Percentiles rank a stretch among this genome's conserved stretches.
Evolutionary conservation across 768 basidiomycete species (phyloP).

Genomic region (Pleurotus djamor): DNA sequence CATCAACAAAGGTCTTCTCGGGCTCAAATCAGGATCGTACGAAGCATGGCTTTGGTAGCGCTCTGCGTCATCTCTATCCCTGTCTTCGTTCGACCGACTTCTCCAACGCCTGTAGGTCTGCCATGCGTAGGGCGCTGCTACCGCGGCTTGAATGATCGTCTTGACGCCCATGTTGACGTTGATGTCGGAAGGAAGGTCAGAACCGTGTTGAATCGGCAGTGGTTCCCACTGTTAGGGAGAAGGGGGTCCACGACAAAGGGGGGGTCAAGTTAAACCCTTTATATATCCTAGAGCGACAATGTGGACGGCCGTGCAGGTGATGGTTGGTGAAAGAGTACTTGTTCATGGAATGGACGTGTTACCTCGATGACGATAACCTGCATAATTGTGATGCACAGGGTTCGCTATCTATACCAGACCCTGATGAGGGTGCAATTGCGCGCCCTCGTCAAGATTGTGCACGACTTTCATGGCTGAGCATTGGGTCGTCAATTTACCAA

Average conservation of each 20-base stretch:
- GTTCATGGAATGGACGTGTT: not conserved
- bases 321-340: not conserved
- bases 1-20: constrained; percentile 4
- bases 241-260: not conserved
- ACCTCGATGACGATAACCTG: not conserved
- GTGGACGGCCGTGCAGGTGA: not conserved
- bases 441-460: no score
- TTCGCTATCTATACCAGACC: not conserved
- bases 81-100: not conserved
- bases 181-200: not conserved
- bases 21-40: not conserved
- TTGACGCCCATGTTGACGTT: not conserved
- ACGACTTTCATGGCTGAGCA: no score
- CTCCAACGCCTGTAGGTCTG: not conserved
- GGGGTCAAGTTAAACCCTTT: not conserved
- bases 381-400: not conserved
- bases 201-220: not conserved
- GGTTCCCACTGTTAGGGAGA: not conserved
- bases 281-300: not conserved
- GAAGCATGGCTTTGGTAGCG: not conserved
- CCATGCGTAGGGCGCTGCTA: constrained; percentile 1
- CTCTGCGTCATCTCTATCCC: not conserved
- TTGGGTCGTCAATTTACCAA: no score
- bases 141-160: constrained; percentile 3
- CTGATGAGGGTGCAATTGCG: not conserved